A percentile compares a stretch with the other conserved stretches of the same genome.
These are phyloP conservation scores for Boletus huronensis DNA, from an alignment of 768 basidiomycete genomes.

Conservation along the genomic window DNA sequence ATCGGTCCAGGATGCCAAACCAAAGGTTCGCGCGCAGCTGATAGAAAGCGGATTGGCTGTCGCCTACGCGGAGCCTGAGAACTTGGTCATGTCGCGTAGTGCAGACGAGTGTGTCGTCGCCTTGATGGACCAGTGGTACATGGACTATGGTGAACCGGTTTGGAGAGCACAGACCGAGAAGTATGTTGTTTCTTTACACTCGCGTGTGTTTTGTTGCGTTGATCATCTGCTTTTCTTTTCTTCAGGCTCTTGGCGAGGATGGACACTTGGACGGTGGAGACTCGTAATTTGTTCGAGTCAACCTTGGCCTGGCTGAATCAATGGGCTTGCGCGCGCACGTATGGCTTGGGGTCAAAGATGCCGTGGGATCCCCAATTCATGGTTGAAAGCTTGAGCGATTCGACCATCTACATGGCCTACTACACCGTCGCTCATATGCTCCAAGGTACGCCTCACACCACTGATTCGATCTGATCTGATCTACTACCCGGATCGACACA, in stretches of 20 bases:
- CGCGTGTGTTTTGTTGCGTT: constrained; percentile 1
- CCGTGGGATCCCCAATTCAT: constrained; percentile 98
- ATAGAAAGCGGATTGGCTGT: constrained; percentile 76
- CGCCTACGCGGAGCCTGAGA: constrained; percentile 94
- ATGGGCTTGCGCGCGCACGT: constrained; percentile 99
- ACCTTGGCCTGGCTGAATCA: constrained; percentile 94
- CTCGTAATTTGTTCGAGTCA: constrained; percentile 86
- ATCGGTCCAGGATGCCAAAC: constrained; percentile 88
- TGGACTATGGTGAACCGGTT: constrained; percentile 90
- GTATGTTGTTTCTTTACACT: constrained; percentile 42
- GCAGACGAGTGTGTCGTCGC: constrained; percentile 98
- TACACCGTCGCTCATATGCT: constrained; percentile 92
- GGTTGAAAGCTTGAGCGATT: constrained; percentile 95
- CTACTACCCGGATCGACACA: constrained; percentile 23
- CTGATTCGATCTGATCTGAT: constrained; percentile 15
- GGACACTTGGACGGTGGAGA: constrained; percentile 91
- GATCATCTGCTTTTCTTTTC: neutral
- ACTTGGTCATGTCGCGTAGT: constrained; percentile 81
- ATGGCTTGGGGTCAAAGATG: constrained; percentile 90
- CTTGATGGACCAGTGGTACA: constrained; percentile 98
- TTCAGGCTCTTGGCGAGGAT: constrained; percentile 73
- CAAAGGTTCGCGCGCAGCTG: constrained; percentile 80
- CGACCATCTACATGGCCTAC: constrained; percentile 98
- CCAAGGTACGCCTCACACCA: constrained; percentile 59
- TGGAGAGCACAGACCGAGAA: constrained; percentile 87